Percentiles rank a stretch among this genome's conserved stretches.
phyloP scores from a whole-genome alignment of 2,329 filamentous ascomycete genomes.

The Colletotrichum orbiculare region DNA sequence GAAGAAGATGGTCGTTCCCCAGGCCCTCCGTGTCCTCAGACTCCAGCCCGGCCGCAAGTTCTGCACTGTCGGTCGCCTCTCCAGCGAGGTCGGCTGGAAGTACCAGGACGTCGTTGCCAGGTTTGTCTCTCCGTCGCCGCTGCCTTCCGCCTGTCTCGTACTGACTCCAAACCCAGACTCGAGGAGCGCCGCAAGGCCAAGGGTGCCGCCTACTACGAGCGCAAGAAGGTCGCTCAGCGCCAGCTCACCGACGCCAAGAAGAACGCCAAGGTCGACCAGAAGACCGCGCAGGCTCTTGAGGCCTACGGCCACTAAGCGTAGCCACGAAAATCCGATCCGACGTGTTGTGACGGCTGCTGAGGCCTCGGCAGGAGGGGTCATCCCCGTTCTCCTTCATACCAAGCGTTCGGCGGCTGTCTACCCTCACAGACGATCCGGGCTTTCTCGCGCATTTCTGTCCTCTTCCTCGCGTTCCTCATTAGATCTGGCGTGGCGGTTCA shows the following conservation, averaged over 20 bases:
- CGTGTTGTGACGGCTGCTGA: slow-evolving; percentile 2
- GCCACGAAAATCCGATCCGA: slow-evolving; percentile 32
- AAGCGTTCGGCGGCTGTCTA: slow-evolving; percentile 26
- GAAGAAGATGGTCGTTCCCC: slow-evolving; percentile 99
- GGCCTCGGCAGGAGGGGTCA: slow-evolving; percentile 28
- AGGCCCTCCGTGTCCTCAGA: slow-evolving; percentile 95
- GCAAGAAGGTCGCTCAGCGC: slow-evolving; percentile 96
- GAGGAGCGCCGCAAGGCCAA: slow-evolving; percentile 99
- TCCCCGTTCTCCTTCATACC: slow-evolving; percentile 27
- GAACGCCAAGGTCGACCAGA: slow-evolving; percentile 86
- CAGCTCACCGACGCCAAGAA: slow-evolving; percentile 94
- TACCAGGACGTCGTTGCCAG: slow-evolving; percentile 99
- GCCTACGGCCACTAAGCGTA: slow-evolving; percentile 85
- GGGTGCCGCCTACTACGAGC: slow-evolving; percentile 99
- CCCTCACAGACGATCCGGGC: slow-evolving; percentile 25
- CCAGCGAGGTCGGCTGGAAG: slow-evolving; percentile 99
- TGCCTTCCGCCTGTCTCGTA: background rate
- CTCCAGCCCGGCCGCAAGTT: slow-evolving; percentile 99
- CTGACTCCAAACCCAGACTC: slow-evolving; percentile 68
- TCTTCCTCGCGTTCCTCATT: slow-evolving; percentile 62
- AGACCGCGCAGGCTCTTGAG: slow-evolving; percentile 89
- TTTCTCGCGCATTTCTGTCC: slow-evolving; percentile 47
- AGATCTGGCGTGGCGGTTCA: slow-evolving; percentile 65
- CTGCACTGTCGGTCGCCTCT: slow-evolving; percentile 98
- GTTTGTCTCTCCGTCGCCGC: slow-evolving; percentile 62